phyloP scores from a whole-genome alignment of 1,284 basidiomycete species.

The Lignosus rhinocerotis region DNA sequence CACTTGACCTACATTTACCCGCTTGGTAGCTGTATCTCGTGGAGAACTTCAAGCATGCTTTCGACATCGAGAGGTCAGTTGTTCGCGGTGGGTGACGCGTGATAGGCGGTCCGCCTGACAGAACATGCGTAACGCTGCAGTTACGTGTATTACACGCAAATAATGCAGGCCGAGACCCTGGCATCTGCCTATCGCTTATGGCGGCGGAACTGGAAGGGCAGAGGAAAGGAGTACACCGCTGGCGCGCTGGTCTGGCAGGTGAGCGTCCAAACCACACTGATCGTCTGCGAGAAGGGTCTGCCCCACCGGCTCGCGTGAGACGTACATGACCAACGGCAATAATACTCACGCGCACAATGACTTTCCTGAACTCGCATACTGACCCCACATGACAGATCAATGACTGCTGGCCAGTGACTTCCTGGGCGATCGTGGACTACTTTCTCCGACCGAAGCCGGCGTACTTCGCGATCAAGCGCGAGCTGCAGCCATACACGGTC shows the following conservation, averaged over 20 bases:
- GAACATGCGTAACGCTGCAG: constrained; percentile 32
- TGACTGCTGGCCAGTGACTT: constrained; percentile 72
- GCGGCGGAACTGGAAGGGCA: constrained; percentile 63
- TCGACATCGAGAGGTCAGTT: constrained; percentile 74
- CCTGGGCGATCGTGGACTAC: constrained; percentile 72
- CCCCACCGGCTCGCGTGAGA: constrained; percentile 1
- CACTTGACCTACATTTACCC: constrained; percentile 7
- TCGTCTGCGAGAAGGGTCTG: neutral
- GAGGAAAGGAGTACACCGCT: constrained; percentile 56
- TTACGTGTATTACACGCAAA: constrained; percentile 63
- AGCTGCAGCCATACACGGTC: constrained; percentile 65
- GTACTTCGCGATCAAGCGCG: constrained; percentile 56
- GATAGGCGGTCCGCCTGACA: constrained; percentile 9
- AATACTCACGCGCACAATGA: neutral
- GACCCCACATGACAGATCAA: constrained; percentile 45
- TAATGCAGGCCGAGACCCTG: constrained; percentile 68
- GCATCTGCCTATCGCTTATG: constrained; percentile 60
- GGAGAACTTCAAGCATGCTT: constrained; percentile 89
- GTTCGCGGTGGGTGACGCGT: constrained; percentile 3
- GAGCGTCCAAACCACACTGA: constrained; percentile 14
- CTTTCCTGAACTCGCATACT: neutral
- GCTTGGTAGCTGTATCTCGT: constrained; percentile 70
- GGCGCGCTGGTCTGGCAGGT: constrained; percentile 59
- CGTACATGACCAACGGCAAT: neutral
- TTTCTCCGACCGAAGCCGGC: constrained; percentile 63